Conservation (phyloP, 1,139 yeast species). For the Yamadazyma spencermartinsiae region DNA sequence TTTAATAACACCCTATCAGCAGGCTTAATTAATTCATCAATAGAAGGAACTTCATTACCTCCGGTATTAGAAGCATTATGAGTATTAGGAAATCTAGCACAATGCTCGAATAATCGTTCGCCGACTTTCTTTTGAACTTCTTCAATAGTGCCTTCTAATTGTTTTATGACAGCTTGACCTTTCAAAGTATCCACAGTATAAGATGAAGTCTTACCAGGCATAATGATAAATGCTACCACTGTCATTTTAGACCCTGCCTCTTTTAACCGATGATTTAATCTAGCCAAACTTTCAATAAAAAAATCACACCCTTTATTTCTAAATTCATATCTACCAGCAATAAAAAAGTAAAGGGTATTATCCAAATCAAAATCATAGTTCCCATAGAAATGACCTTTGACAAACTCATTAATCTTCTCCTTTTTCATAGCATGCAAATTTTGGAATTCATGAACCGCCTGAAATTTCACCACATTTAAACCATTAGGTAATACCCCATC, state of each 20-base stretch:
- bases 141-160: conserved; percentile 83
- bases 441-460: conserved; percentile 97
- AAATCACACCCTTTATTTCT: conserved; percentile 97
- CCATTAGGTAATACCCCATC: conserved; percentile 98
- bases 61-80: conserved; percentile 58
- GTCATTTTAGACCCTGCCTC: conserved; percentile 83
- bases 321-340: conserved; percentile 96
- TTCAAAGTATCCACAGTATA: conserved; percentile 94
- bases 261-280: conserved; percentile 86
- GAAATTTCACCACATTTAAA: conserved; percentile 90
- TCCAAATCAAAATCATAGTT: conserved; percentile 93
- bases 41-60: conserved; percentile 51
- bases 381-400: conserved; percentile 96
- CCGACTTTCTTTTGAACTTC: conserved; percentile 91
- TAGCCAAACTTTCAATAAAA: conserved; percentile 88
- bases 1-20: conserved; percentile 88
- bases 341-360: conserved; percentile 90
- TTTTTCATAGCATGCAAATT: conserved; percentile 90
- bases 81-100: conserved; percentile 74
- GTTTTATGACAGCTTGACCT: conserved; percentile 95
- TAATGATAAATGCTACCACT: conserved; percentile 95
- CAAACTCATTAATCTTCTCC: conserved; percentile 90
- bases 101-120: conserved; percentile 84
- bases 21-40: conserved; percentile 82
- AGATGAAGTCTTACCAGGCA: conserved; percentile 95